Conservation (phyloP, 768 basidiomycete species). For the Scleroderma citrinum region DNA sequence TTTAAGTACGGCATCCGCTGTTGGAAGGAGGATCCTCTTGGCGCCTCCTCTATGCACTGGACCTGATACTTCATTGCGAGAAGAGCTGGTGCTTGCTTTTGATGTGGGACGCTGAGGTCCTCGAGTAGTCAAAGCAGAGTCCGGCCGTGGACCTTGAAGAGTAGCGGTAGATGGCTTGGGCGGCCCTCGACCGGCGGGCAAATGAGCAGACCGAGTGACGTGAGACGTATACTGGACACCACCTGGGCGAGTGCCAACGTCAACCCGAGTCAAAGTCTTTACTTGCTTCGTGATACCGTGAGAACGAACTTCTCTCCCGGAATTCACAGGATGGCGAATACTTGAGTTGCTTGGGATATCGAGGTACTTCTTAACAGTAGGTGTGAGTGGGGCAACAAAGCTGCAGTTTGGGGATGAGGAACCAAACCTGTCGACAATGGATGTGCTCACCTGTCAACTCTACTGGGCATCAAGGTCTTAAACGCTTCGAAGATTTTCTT, state of each 20-base stretch:
- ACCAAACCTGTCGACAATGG: neutral
- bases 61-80: slow-evolving; percentile 21
- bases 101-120: slow-evolving; percentile 24
- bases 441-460: slow-evolving; percentile 56
- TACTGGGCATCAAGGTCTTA: slow-evolving; percentile 57
- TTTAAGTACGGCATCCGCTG: slow-evolving; percentile 2
- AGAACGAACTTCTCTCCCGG: neutral
- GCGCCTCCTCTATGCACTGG: slow-evolving; percentile 20
- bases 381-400: slow-evolving; percentile 68
- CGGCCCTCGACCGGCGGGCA: slow-evolving; percentile 9
- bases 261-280: neutral
- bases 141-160: slow-evolving; percentile 3
- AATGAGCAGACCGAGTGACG: slow-evolving; percentile 1
- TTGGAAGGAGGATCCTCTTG: slow-evolving; percentile 27
- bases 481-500: slow-evolving; percentile 75
- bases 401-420: slow-evolving; percentile 31
- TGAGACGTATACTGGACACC: slow-evolving; percentile 13
- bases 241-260: slow-evolving; percentile 3
- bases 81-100: slow-evolving; percentile 15
- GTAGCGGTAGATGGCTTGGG: slow-evolving; percentile 5
- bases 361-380: slow-evolving; percentile 72
- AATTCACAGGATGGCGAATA: neutral
- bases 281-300: neutral
- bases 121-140: slow-evolving; percentile 3
- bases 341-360: slow-evolving; percentile 34